Evolutionary conservation across 768 basidiomycete genomes (phyloP).

Genomic region (Termitomyces sp.): DNA sequence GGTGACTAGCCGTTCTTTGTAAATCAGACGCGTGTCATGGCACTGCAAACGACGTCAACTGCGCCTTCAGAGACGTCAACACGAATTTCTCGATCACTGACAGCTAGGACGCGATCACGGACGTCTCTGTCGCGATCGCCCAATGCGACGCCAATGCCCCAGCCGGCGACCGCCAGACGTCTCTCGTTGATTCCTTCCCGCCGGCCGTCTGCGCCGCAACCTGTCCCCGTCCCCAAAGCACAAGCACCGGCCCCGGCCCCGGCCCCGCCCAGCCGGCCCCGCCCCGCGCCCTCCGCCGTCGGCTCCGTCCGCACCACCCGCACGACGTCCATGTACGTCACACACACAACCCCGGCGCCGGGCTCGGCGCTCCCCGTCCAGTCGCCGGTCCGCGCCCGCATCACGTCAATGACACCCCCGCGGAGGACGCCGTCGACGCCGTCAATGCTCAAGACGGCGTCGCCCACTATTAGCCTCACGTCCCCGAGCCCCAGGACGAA

Average conservation of each 20-base stretch:
- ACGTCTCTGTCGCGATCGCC: conserved; percentile 31
- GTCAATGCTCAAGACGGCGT: conserved; percentile 20
- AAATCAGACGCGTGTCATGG: neutral
- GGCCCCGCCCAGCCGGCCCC: conserved; percentile 10
- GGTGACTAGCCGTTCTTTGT: neutral
- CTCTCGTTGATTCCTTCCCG: conserved; percentile 24
- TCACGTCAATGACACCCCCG: conserved; percentile 41
- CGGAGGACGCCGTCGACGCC: conserved; percentile 20
- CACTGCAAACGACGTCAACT: neutral
- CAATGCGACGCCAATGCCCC: conserved; percentile 48
- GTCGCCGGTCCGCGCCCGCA: conserved; percentile 25
- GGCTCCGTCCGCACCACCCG: conserved; percentile 18
- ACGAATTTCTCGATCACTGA: conserved; percentile 42
- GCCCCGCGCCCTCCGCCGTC: conserved; percentile 24
- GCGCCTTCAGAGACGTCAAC: conserved; percentile 51
- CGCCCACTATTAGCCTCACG: conserved; percentile 34
- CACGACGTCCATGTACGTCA: conserved; percentile 16
- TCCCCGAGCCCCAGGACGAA: conserved; percentile 35
- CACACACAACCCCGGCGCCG: neutral
- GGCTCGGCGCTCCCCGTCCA: conserved; percentile 1
- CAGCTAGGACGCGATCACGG: conserved; percentile 39
- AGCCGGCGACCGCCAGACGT: conserved; percentile 14
- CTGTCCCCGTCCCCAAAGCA: neutral
- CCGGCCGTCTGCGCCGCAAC: conserved; percentile 33
- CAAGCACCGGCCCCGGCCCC: neutral